These are phyloP conservation scores for Trypanosoma boissoni DNA, from an alignment of 208 protist genomes.

Conservation along the genomic window DNA sequence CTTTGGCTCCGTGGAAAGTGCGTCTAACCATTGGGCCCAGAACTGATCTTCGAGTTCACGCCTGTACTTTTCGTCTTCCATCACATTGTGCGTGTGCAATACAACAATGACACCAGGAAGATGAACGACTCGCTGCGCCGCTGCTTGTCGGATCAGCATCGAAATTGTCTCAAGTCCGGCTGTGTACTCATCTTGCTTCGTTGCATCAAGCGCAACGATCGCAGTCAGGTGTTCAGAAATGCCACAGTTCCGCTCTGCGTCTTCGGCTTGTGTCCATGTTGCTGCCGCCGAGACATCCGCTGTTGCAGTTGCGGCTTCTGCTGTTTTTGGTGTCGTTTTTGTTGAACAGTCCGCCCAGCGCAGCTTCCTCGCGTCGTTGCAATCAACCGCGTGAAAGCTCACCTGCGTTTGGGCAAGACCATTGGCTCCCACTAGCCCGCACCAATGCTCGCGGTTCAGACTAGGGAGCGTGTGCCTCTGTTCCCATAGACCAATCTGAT, in stretches of 20 bases:
- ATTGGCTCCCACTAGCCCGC: not conserved
- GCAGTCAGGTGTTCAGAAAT: conserved; percentile 15
- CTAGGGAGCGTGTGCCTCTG: conserved; percentile 12
- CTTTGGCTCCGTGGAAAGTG: not conserved
- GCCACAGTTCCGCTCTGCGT: not conserved
- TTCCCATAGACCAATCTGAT: conserved; percentile 24
- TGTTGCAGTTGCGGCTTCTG: not conserved
- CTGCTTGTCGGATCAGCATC: conserved; percentile 8
- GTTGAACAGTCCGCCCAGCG: not conserved
- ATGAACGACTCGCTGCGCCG: conserved; percentile 3
- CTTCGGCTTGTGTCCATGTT: too few relatives aligned
- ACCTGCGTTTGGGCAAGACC: conserved; percentile 13
- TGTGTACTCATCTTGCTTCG: not conserved
- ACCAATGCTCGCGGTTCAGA: not conserved
- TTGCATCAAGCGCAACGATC: conserved; percentile 22
- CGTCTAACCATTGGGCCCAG: conserved; percentile 15
- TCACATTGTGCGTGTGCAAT: not conserved
- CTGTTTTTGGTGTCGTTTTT: not conserved
- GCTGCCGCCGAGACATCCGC: not conserved
- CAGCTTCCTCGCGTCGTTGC: conserved; percentile 3
- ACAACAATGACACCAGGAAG: conserved; percentile 24
- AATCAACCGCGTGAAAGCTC: conserved; percentile 20
- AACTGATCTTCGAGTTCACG: conserved; percentile 14
- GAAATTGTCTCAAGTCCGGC: conserved; percentile 15
- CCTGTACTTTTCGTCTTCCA: conserved; percentile 9